These are phyloP conservation scores for Taiozyma sp. DNA, from an alignment of 1,139 yeast genomes.

Conservation along the genomic window DNA sequence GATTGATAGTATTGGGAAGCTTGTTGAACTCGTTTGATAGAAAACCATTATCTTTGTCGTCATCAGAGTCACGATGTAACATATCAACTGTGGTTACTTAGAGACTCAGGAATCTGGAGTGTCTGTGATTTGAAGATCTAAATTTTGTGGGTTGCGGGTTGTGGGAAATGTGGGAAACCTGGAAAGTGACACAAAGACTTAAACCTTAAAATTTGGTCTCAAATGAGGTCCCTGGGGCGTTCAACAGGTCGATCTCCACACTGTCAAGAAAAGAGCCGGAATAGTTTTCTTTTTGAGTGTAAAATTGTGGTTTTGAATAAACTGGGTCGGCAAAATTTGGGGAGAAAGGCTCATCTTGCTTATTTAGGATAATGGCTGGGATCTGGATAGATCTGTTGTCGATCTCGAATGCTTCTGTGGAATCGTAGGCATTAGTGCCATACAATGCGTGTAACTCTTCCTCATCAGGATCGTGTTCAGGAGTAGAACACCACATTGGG, in stretches of 20 bases:
- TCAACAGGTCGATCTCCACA: not conserved
- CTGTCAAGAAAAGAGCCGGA: not conserved
- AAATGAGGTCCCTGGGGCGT: not conserved
- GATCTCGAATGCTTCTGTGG: not conserved
- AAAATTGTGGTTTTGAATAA: not conserved
- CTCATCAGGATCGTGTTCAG: slow-evolving; percentile 10
- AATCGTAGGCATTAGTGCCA: not conserved
- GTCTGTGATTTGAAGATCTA: not conserved
- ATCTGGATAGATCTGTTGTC: not conserved
- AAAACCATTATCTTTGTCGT: not conserved
- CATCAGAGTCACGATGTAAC: not conserved
- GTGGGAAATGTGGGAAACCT: not conserved
- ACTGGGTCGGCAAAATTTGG: not conserved
- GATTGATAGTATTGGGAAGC: not conserved
- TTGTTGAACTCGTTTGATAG: not conserved
- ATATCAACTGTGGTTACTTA: not conserved
- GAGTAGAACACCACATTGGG: slow-evolving; percentile 41
- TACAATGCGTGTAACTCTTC: not conserved
- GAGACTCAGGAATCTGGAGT: not conserved
- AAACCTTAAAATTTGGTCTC: not conserved
- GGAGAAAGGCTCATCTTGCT: not conserved
- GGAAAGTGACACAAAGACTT: not conserved
- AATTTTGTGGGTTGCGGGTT: not conserved
- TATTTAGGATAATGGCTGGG: not conserved
- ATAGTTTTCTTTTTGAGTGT: not conserved